Percentiles rank a stretch among this genome's conserved stretches.
Conservation (phyloP, 1,284 basidiomycete genomes). For the Moniliophthora roreri region DNA sequence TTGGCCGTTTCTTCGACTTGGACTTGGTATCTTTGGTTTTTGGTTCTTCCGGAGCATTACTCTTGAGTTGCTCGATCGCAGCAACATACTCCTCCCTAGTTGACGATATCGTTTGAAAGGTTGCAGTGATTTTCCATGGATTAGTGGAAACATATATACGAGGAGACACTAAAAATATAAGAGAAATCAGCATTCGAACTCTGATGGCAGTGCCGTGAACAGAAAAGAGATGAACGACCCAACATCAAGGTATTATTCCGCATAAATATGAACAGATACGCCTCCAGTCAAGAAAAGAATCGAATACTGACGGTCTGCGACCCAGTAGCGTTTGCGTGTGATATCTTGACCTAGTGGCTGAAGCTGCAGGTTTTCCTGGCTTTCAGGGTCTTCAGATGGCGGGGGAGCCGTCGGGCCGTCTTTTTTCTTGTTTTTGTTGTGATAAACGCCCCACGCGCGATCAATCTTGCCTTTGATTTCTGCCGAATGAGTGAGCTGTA, state of each 20-base stretch:
- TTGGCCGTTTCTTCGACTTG: slow-evolving; percentile 53
- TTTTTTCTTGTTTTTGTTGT: slow-evolving; percentile 80
- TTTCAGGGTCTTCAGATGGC: slow-evolving; percentile 56
- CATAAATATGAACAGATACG: slow-evolving; percentile 74
- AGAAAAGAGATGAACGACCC: slow-evolving; percentile 28
- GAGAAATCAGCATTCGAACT: slow-evolving; percentile 23
- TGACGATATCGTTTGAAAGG: slow-evolving; percentile 66
- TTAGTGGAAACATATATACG: slow-evolving; percentile 79
- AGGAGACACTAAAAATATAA: slow-evolving; percentile 64
- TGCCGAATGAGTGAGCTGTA: slow-evolving; percentile 66
- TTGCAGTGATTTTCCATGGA: slow-evolving; percentile 80
- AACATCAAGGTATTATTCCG: slow-evolving; percentile 28
- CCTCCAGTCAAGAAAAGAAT: slow-evolving; percentile 34
- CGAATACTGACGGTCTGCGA: slow-evolving; percentile 75
- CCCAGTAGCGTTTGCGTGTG: slow-evolving; percentile 74
- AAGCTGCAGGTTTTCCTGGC: slow-evolving; percentile 60
- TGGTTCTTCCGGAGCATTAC: slow-evolving; percentile 37
- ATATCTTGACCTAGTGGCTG: slow-evolving; percentile 72
- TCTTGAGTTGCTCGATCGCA: slow-evolving; percentile 60
- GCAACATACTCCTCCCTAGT: slow-evolving; percentile 69
- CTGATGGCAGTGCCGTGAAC: slow-evolving; percentile 30
- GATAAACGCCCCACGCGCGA: slow-evolving; percentile 79
- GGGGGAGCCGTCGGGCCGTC: slow-evolving; percentile 54
- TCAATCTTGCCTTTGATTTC: slow-evolving; percentile 73
- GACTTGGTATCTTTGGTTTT: no score